Percentiles rank a stretch among this genome's conserved stretches.
phyloP scores from a whole-genome alignment of 1,284 basidiomycete species.

The Pyrrhoderma lamaoense region DNA sequence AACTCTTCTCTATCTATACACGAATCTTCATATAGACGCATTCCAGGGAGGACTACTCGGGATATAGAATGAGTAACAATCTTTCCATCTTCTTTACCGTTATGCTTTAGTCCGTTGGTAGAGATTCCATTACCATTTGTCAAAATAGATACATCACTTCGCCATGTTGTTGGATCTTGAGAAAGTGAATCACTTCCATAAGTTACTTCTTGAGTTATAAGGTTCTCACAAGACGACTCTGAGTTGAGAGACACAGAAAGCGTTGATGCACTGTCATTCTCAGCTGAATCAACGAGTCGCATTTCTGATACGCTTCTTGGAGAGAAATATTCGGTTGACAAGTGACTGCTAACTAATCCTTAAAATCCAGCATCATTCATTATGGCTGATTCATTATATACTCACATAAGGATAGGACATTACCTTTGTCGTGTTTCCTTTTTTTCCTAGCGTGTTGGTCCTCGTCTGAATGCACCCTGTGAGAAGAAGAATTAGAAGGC shows the following conservation, averaged over 20 bases:
- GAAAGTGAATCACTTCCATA: no score
- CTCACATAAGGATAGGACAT: background rate
- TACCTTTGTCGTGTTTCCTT: slow-evolving; percentile 49
- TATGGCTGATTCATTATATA: slow-evolving; percentile 20
- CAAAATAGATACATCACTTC: no score
- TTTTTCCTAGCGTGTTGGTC: slow-evolving; percentile 46
- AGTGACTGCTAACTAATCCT: slow-evolving; percentile 19
- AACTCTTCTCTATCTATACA: slow-evolving; percentile 85
- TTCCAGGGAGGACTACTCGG: slow-evolving; percentile 60
- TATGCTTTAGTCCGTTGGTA: slow-evolving; percentile 11
- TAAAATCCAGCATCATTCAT: slow-evolving; percentile 25
- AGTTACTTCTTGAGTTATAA: slow-evolving; percentile 35
- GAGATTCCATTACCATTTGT: background rate
- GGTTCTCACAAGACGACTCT: slow-evolving; percentile 39
- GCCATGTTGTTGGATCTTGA: no score
- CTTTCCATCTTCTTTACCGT: slow-evolving; percentile 2
- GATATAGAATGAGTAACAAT: slow-evolving; percentile 33
- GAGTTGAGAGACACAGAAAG: slow-evolving; percentile 36
- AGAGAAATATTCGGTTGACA: slow-evolving; percentile 27
- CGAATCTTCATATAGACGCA: slow-evolving; percentile 67
- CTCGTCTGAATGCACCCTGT: background rate
- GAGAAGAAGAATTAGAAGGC: background rate
- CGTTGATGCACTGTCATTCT: slow-evolving; percentile 36
- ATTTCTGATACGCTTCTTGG: slow-evolving; percentile 35
- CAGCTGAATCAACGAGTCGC: slow-evolving; percentile 46